Evolutionary conservation across 1,284 basidiomycete species (phyloP).

Genomic region (Agroathelia rolfsii): DNA sequence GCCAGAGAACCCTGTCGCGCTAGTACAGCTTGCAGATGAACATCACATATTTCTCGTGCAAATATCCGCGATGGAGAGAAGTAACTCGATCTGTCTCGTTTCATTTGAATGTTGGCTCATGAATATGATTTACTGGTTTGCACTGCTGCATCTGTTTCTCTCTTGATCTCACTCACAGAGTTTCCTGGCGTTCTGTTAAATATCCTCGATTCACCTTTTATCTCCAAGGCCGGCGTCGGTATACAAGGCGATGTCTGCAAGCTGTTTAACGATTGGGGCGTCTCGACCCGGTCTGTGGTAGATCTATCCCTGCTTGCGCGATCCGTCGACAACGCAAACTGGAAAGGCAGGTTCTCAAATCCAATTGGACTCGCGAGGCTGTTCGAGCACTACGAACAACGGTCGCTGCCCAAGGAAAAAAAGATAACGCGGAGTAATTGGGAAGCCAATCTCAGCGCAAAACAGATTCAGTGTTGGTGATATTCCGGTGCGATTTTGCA

Average conservation of each 20-base stretch:
- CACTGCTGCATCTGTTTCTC: background rate
- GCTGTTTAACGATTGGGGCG: conserved; percentile 41
- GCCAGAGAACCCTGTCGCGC: conserved; percentile 52
- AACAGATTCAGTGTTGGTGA: conserved; percentile 50
- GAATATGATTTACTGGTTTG: too few relatives aligned
- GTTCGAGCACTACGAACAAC: conserved; percentile 44
- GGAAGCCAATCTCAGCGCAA: conserved; percentile 35
- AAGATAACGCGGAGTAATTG: conserved; percentile 60
- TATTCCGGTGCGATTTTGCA: conserved; percentile 7
- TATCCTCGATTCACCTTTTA: conserved; percentile 38
- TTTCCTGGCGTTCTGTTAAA: conserved; percentile 43
- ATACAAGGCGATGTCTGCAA: conserved; percentile 67
- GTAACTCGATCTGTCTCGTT: conserved; percentile 8
- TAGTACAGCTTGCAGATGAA: conserved; percentile 56
- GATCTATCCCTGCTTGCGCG: conserved; percentile 61
- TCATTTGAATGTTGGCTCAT: too few relatives aligned
- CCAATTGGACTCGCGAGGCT: conserved; percentile 54
- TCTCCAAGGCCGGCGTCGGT: conserved; percentile 57
- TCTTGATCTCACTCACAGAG: conserved; percentile 22
- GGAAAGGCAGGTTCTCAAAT: conserved; percentile 53
- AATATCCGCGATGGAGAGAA: conserved; percentile 50
- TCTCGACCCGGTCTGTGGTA: conserved; percentile 46
- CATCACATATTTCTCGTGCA: conserved; percentile 52
- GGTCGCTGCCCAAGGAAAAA: conserved; percentile 44
- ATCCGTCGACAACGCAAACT: conserved; percentile 52